phyloP scores from a whole-genome alignment of 768 basidiomycete genomes.

The Tylopilus subfusipes region DNA sequence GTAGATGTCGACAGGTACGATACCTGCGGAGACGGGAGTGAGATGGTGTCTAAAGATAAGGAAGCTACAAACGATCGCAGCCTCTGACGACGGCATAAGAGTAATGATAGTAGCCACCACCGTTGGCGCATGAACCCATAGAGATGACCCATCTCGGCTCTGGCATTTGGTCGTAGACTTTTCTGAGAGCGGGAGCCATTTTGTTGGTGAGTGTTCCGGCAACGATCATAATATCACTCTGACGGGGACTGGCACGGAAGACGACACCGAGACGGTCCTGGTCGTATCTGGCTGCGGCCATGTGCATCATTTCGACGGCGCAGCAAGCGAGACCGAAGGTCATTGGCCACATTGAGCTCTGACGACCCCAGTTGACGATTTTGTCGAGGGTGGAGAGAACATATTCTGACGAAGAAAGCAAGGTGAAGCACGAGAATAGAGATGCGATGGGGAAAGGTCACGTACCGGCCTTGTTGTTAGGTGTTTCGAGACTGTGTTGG shows the following conservation, averaged over 20 bases:
- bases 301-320: conserved; percentile 99
- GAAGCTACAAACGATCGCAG: conserved; percentile 77
- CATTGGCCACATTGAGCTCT: conserved; percentile 99
- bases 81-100: conserved; percentile 98
- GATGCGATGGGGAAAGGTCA: conserved; percentile 1
- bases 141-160: conserved; percentile 99
- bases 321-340: conserved; percentile 98
- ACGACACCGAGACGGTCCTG: conserved; percentile 96
- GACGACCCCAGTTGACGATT: conserved; percentile 94
- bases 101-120: conserved; percentile 96
- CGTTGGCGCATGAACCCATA: conserved; percentile 99
- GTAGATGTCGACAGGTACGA: conserved; percentile 98
- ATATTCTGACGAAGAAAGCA: conserved; percentile 60
- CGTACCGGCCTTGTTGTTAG: conserved; percentile 85
- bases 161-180: conserved; percentile 98
- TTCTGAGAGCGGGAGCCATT: conserved; percentile 97
- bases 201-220: conserved; percentile 99
- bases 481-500: conserved; percentile 82
- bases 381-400: conserved; percentile 96
- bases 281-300: conserved; percentile 98
- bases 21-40: conserved; percentile 46
- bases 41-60: conserved; percentile 8
- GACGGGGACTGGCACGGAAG: conserved; percentile 98
- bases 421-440: neutral
- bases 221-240: conserved; percentile 98